Percentiles rank a stretch among this genome's conserved stretches.
Evolutionary conservation across 306 rosid species (phyloP).

Genomic region (Vicia villosa): DNA sequence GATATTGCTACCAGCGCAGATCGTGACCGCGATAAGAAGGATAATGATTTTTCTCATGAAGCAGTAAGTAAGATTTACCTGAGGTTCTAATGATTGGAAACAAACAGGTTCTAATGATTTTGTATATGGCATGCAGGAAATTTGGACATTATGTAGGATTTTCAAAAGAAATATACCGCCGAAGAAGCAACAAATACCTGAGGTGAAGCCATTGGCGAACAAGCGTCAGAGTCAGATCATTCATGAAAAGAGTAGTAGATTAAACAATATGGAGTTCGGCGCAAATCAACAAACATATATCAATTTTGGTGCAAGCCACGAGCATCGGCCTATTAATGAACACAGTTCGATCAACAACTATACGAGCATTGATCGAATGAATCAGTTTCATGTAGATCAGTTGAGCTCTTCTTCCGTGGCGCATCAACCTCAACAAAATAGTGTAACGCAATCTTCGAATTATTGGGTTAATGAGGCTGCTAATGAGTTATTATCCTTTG

Average conservation of each 20-base stretch:
- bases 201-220: constrained; percentile 47
- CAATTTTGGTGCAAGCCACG: constrained; percentile 47
- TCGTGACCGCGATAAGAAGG: background rate
- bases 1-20: constrained; percentile 1
- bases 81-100: background rate
- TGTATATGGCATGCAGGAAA: constrained; percentile 59
- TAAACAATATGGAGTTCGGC: constrained; percentile 32
- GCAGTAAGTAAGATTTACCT: background rate
- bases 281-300: constrained; percentile 53
- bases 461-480: background rate
- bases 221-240: constrained; percentile 38
- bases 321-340: constrained; percentile 29
- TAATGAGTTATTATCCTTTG: constrained; percentile 32
- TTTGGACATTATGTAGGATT: constrained; percentile 92
- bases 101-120: background rate
- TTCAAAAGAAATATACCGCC: constrained; percentile 66
- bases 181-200: constrained; percentile 51
- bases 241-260: constrained; percentile 34
- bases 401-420: constrained; percentile 35
- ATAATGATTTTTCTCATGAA: constrained; percentile 40
- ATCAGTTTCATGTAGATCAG: constrained; percentile 35
- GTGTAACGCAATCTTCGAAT: constrained; percentile 27
- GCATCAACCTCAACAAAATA: constrained; percentile 34
- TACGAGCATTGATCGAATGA: constrained; percentile 20
- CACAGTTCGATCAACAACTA: constrained; percentile 41